These are phyloP conservation scores for Colletotrichum filicis DNA, from an alignment of 2,329 filamentous ascomycete genomes.

Conservation along the genomic window DNA sequence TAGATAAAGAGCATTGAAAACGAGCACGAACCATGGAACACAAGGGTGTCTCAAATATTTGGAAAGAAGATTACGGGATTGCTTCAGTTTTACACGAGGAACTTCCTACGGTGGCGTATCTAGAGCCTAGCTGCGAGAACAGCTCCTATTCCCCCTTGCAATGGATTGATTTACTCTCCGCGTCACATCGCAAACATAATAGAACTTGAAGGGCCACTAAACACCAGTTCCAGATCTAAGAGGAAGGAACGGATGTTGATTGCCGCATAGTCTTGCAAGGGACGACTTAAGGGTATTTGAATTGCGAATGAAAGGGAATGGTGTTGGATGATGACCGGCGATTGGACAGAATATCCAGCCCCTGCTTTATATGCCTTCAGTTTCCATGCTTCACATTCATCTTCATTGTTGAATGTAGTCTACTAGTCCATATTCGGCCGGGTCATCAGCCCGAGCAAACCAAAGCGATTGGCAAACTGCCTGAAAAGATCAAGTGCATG, in stretches of 20 bases:
- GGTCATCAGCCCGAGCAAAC: background rate
- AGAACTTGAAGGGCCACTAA: background rate
- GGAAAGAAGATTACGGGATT: background rate
- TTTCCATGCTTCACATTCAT: background rate
- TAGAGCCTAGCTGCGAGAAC: background rate
- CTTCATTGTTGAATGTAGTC: background rate
- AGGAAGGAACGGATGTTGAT: background rate
- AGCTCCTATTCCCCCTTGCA: background rate
- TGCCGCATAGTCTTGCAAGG: background rate
- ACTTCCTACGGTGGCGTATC: background rate
- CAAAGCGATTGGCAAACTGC: background rate
- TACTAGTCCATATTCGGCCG: background rate
- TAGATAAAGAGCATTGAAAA: background rate
- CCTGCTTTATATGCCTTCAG: background rate
- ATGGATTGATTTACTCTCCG: background rate
- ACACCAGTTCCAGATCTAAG: background rate
- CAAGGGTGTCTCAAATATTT: background rate
- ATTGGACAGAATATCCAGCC: background rate
- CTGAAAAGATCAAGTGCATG: background rate
- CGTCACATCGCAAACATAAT: background rate
- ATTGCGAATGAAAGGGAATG: background rate
- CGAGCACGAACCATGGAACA: background rate
- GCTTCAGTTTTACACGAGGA: background rate
- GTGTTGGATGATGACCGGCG: background rate
- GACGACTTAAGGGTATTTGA: background rate